These are phyloP conservation scores for Neobulgaria alba DNA, from an alignment of 2,329 filamentous ascomycete species.

Conservation along the genomic window DNA sequence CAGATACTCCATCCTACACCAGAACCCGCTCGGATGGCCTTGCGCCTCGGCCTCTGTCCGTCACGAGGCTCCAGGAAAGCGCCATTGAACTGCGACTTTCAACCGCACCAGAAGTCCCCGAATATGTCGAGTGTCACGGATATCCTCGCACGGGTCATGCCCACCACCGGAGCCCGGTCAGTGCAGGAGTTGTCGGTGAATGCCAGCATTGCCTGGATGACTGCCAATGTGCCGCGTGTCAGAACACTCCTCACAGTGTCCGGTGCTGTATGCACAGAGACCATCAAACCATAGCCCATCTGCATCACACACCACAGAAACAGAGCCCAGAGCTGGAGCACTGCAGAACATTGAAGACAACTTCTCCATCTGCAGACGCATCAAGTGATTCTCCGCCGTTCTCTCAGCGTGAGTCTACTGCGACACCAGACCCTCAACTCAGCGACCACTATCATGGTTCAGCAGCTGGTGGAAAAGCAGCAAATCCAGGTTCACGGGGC, in stretches of 20 bases:
- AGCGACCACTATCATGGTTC: neutral
- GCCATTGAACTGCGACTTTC: no score
- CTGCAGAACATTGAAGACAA: neutral
- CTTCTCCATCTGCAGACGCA: neutral
- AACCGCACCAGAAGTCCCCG: constrained; percentile 2
- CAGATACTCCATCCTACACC: no score
- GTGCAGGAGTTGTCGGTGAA: constrained; percentile 17
- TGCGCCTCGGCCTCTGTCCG: no score
- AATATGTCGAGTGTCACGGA: constrained; percentile 19
- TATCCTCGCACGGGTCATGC: constrained; percentile 23
- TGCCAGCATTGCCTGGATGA: constrained; percentile 26
- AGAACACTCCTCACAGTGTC: constrained; percentile 20
- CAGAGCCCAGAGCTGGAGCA: neutral
- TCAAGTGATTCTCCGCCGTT: neutral
- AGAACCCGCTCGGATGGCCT: no score
- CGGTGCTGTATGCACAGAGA: constrained; percentile 20
- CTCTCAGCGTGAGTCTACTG: neutral
- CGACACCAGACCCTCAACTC: neutral
- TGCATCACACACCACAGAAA: constrained; percentile 12
- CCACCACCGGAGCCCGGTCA: constrained; percentile 15
- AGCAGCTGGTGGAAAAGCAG: no score
- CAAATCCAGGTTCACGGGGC: no score
- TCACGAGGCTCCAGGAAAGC: no score
- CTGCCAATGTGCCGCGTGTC: constrained; percentile 21
- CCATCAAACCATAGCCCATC: constrained; percentile 17